These are phyloP conservation scores for Limonium bicolor DNA, from an alignment of 148 eudicot species.

Conservation along the genomic window DNA sequence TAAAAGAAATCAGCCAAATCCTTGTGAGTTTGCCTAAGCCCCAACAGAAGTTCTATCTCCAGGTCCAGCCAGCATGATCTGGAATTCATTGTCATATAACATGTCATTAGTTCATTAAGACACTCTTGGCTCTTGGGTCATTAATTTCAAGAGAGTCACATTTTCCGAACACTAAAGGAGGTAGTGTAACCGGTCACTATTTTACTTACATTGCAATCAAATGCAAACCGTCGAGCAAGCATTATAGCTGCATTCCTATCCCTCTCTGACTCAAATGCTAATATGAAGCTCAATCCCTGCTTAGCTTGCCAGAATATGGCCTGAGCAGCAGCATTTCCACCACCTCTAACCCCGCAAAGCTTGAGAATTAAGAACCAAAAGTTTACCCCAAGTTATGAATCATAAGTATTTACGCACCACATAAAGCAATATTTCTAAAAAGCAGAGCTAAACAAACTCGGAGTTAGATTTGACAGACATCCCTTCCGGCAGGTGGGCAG, in stretches of 20 bases:
- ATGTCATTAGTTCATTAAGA: not conserved
- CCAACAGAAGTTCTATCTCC: constrained; percentile 5
- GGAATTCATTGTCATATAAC: not conserved
- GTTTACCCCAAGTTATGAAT: too few species aligned
- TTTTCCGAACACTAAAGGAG: not conserved
- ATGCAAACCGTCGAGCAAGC: constrained; percentile 91
- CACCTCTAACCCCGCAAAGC: constrained; percentile 97
- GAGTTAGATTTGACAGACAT: too few species aligned
- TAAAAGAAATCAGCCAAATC: too few species aligned
- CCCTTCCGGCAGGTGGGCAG: too few species aligned
- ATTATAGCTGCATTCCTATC: constrained; percentile 95
- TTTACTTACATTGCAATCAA: constrained; percentile 98
- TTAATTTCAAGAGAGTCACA: too few species aligned
- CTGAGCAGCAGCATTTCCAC: constrained; percentile 97
- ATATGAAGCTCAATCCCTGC: constrained; percentile 50
- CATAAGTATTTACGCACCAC: too few species aligned
- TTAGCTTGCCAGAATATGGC: constrained; percentile 84
- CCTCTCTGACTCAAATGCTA: constrained; percentile 83
- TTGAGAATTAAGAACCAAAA: constrained; percentile 14
- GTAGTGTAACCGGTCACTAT: not conserved
- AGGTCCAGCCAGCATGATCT: constrained; percentile 6
- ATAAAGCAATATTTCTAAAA: too few species aligned
- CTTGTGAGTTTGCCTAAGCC: too few species aligned
- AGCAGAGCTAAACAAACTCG: too few species aligned
- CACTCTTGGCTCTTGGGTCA: too few species aligned